phyloP scores from a whole-genome alignment of 2,329 filamentous ascomycete species.

The Blastomyces gilchristii region DNA sequence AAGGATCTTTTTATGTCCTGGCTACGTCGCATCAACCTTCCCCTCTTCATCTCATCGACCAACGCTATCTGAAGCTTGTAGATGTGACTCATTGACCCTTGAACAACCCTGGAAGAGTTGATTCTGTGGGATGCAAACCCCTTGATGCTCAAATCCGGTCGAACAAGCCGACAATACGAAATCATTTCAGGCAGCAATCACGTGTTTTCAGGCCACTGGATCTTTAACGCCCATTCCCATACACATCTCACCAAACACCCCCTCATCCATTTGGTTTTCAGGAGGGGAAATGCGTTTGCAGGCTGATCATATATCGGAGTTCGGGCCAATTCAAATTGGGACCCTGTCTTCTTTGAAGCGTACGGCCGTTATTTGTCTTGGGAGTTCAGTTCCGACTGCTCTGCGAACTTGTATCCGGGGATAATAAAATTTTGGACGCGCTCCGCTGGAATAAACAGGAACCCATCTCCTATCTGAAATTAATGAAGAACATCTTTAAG shows the following conservation, averaged over 20 bases:
- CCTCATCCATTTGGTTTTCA: not conserved
- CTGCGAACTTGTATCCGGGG: not conserved
- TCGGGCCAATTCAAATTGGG: not conserved
- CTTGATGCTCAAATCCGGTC: not conserved
- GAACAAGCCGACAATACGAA: not conserved
- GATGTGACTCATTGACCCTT: not conserved
- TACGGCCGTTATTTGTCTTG: not conserved
- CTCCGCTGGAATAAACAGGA: not conserved
- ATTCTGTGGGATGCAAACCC: too few species aligned
- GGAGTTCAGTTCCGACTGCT: not conserved
- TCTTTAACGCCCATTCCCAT: too few species aligned
- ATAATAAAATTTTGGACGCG: not conserved
- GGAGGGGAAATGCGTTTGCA: not conserved
- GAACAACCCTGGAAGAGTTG: not conserved
- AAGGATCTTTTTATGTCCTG: not conserved
- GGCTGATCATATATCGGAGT: not conserved
- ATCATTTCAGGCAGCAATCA: conserved; percentile 5
- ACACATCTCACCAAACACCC: too few species aligned
- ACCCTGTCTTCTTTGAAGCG: not conserved
- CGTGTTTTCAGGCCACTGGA: conserved; percentile 1
- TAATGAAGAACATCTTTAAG: too few species aligned
- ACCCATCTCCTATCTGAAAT: not conserved
- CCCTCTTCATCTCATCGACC: not conserved
- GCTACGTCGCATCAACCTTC: not conserved
- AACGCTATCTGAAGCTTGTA: not conserved